Conservation (phyloP, 2,329 filamentous ascomycete species). For the Neopestalotiopsis sp. region DNA sequence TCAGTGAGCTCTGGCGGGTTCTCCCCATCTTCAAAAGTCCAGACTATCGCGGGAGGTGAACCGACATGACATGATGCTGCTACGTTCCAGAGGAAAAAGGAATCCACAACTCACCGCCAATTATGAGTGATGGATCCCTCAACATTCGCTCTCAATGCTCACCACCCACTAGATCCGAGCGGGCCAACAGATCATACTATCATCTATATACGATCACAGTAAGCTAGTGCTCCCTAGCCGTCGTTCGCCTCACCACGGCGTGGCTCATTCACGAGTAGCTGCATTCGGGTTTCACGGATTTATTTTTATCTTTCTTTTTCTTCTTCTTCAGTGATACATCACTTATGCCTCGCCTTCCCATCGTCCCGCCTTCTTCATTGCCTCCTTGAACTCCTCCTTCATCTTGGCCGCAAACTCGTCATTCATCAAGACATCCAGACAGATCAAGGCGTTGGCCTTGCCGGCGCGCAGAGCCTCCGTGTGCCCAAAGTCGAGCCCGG, state of each 20-base stretch:
- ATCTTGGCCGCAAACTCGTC: slow-evolving; percentile 8
- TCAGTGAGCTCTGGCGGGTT: too few species aligned
- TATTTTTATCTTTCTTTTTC: background rate
- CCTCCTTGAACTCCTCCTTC: slow-evolving; percentile 4
- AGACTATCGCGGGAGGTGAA: too few species aligned
- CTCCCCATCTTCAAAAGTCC: too few species aligned
- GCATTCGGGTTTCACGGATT: background rate
- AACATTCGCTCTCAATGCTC: background rate
- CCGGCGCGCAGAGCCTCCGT: slow-evolving; percentile 11
- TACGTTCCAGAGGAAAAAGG: background rate
- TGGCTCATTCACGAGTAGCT: background rate
- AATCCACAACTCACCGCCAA: background rate
- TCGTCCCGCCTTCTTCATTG: background rate
- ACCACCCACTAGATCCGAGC: background rate
- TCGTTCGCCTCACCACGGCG: background rate
- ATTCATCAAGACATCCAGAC: slow-evolving; percentile 12
- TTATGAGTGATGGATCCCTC: background rate
- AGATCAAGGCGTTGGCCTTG: slow-evolving; percentile 13
- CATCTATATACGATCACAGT: background rate
- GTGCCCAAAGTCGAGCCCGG: slow-evolving; percentile 4
- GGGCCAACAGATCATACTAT: background rate
- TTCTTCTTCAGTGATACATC: background rate
- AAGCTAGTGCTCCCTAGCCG: background rate
- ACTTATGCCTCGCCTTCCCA: slow-evolving; percentile 5
- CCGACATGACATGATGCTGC: too few species aligned